Conservation (phyloP, 345 rosid species). For the Eucalyptus decipiens region DNA sequence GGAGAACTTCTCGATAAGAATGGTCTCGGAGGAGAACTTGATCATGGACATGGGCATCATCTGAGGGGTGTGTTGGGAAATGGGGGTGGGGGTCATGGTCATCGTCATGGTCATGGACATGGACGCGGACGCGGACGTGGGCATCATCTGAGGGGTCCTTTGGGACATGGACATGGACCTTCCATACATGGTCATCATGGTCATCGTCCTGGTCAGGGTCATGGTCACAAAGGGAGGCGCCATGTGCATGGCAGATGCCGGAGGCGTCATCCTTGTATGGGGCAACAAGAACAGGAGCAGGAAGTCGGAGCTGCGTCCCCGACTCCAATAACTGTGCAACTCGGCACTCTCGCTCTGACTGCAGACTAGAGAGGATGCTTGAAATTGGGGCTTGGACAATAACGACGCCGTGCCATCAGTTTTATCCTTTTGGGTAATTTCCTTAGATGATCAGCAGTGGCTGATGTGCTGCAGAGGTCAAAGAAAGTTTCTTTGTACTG, state of each 20-base stretch:
- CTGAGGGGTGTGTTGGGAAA: neutral
- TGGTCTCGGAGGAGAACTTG: neutral
- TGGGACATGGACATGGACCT: neutral
- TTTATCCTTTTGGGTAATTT: neutral
- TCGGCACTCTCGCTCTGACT: neutral
- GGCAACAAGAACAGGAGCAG: neutral
- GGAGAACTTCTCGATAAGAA: neutral
- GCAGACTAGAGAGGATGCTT: neutral
- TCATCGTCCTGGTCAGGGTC: neutral
- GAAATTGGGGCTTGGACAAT: neutral
- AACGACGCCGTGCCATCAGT: neutral
- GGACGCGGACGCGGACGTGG: neutral
- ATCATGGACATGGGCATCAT: neutral
- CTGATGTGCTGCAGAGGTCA: neutral
- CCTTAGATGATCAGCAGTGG: neutral
- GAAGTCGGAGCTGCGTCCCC: neutral
- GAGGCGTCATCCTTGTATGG: neutral
- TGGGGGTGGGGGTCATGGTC: neutral
- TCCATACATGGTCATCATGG: neutral
- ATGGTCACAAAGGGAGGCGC: neutral
- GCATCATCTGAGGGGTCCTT: neutral
- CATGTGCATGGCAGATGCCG: neutral
- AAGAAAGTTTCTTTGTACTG: neutral
- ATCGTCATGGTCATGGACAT: neutral
- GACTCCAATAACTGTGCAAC: neutral